Percentiles rank a stretch among this genome's conserved stretches.
These are phyloP conservation scores for Zizania latifolia DNA, from an alignment of 176 grass and related monocot genomes.

Conservation along the genomic window DNA sequence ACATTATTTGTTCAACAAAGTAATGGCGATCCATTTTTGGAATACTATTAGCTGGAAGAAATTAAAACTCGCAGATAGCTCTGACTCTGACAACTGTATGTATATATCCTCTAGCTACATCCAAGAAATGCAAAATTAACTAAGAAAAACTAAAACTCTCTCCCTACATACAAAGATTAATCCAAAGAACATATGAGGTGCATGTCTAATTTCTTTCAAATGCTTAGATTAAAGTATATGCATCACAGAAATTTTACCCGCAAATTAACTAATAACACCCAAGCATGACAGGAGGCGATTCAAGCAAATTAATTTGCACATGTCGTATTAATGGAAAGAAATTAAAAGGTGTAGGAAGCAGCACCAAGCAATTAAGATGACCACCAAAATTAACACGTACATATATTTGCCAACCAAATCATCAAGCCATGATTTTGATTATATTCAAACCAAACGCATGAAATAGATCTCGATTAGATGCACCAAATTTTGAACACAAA, in stretches of 20 bases:
- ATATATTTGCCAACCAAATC: not conserved
- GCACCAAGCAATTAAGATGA: not conserved
- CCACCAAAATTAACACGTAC: not conserved
- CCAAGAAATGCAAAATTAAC: slow-evolving; percentile 1
- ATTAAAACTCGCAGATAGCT: not conserved
- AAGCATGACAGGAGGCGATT: not conserved
- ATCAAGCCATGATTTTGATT: not conserved
- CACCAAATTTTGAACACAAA: not conserved
- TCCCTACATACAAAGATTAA: not conserved
- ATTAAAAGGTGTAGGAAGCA: too few species aligned
- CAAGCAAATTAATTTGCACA: not conserved
- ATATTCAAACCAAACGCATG: not conserved
- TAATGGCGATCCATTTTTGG: not conserved
- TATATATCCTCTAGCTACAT: too few species aligned
- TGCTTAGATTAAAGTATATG: not conserved
- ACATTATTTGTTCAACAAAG: not conserved
- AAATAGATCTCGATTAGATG: too few species aligned
- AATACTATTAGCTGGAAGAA: not conserved
- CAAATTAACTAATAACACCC: not conserved
- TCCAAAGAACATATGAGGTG: not conserved
- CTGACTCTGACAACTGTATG: too few species aligned
- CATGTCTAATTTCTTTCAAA: not conserved
- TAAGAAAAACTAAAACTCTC: not conserved
- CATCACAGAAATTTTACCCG: not conserved
- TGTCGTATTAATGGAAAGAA: not conserved